Evolutionary conservation across 768 basidiomycete genomes (phyloP).

Genomic region (Mycena belliarum): DNA sequence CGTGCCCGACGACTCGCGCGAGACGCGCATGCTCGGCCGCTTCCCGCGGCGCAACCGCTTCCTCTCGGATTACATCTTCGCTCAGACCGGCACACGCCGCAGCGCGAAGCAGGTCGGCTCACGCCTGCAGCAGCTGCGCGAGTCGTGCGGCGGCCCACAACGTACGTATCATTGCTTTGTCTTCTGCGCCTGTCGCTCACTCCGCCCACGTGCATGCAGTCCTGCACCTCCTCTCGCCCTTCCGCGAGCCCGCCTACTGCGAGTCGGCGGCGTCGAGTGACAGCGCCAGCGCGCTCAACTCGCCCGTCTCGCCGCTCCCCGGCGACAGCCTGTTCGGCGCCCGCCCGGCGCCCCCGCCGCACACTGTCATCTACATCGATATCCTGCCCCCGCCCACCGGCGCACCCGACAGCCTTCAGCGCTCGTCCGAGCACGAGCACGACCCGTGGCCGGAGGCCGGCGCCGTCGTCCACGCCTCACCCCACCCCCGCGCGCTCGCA

Average conservation of each 20-base stretch:
- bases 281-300: neutral
- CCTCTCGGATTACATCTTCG: conserved; percentile 59
- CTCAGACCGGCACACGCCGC: conserved; percentile 65
- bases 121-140: conserved; percentile 75
- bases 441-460: conserved; percentile 19
- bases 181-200: conserved; percentile 5
- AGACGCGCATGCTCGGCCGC: conserved; percentile 50
- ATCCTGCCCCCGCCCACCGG: too few species aligned
- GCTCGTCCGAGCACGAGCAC: conserved; percentile 34
- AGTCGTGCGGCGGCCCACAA: conserved; percentile 68
- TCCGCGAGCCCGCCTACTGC: conserved; percentile 2
- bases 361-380: conserved; percentile 43
- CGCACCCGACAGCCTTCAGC: too few species aligned
- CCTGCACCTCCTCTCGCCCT: conserved; percentile 45
- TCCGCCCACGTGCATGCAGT: conserved; percentile 32
- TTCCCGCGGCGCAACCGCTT: conserved; percentile 64
- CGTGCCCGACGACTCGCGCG: conserved; percentile 48
- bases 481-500: conserved; percentile 51
- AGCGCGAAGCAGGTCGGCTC: conserved; percentile 81
- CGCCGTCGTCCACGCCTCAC: conserved; percentile 38
- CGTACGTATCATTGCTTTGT: conserved; percentile 49
- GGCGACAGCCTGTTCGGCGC: conserved; percentile 17
- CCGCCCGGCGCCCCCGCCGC: conserved; percentile 19
- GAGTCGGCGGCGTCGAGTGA: conserved; percentile 15
- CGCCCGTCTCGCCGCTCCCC: neutral